A percentile compares a stretch with the other conserved stretches of the same genome.
Evolutionary conservation across 371 early-diverging fungal species (phyloP).

Genomic region (Dinochytrium kinnereticum): DNA sequence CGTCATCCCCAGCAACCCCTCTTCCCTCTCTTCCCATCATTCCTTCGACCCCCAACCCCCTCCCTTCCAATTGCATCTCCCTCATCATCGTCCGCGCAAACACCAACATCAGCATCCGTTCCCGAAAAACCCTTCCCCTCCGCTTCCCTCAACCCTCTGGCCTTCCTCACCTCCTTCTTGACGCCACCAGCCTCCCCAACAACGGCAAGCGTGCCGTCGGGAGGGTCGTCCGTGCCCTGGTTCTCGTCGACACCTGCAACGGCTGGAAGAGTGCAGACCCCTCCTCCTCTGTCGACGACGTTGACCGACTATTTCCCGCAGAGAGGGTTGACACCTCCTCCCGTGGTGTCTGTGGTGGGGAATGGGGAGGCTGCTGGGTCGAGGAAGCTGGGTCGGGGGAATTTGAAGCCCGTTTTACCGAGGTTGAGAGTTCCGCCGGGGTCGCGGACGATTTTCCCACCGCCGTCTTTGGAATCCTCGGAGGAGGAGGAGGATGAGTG

Average conservation of each 20-base stretch:
- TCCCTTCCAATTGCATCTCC: not conserved
- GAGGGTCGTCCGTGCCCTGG: not conserved
- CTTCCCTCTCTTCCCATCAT: not conserved
- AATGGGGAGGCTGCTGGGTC: too few relatives aligned
- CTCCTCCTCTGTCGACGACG: not conserved
- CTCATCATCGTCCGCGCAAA: not conserved
- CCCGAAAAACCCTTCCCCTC: not conserved
- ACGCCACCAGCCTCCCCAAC: conserved; percentile 2
- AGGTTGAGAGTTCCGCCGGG: too few relatives aligned
- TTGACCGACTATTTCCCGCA: not conserved
- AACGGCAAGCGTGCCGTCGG: not conserved
- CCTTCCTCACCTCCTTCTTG: conserved; percentile 6
- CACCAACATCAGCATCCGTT: not conserved
- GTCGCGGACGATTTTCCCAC: too few relatives aligned
- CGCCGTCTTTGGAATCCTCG: too few relatives aligned
- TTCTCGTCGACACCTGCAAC: not conserved
- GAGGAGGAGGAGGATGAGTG: too few relatives aligned
- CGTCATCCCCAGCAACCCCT: not conserved
- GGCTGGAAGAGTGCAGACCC: not conserved
- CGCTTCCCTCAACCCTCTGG: conserved; percentile 5
- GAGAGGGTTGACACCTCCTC: not conserved
- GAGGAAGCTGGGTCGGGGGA: too few relatives aligned
- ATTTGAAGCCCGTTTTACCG: too few relatives aligned
- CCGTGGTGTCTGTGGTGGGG: too few relatives aligned
- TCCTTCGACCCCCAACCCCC: not conserved